phyloP scores from a whole-genome alignment of 2,329 filamentous ascomycete genomes.

The Ascocoryne sarcoides region DNA sequence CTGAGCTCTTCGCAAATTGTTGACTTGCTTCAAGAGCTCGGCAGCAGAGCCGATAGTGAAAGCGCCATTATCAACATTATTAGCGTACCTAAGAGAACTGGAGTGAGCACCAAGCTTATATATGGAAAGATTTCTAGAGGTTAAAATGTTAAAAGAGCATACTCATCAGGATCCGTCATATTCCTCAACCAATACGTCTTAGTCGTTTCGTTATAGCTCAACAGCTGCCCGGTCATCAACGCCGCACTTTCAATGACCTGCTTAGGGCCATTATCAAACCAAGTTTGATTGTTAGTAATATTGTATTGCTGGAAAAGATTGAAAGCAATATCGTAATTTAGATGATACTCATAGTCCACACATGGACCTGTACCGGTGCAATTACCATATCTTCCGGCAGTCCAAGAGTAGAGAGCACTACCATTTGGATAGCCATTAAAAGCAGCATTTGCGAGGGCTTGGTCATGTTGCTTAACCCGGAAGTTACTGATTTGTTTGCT shows the following conservation, averaged over 20 bases:
- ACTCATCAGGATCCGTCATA: constrained; percentile 55
- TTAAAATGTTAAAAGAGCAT: neutral
- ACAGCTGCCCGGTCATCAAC: constrained; percentile 49
- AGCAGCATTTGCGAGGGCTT: constrained; percentile 52
- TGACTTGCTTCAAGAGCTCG: constrained; percentile 40
- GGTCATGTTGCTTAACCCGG: constrained; percentile 46
- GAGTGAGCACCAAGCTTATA: too few relatives aligned
- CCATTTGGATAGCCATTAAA: constrained; percentile 50
- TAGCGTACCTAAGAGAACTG: constrained; percentile 24
- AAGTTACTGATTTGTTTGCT: constrained; percentile 57
- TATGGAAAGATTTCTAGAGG: too few relatives aligned
- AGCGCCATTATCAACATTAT: constrained; percentile 48
- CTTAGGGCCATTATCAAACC: constrained; percentile 38
- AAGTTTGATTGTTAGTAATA: constrained; percentile 28
- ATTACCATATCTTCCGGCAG: constrained; percentile 56
- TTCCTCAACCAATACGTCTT: constrained; percentile 45
- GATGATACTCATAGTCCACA: constrained; percentile 64
- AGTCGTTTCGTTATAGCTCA: constrained; percentile 49
- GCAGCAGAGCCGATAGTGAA: constrained; percentile 45
- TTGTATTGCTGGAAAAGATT: constrained; percentile 28
- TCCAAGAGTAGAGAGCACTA: constrained; percentile 60
- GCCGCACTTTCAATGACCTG: constrained; percentile 58
- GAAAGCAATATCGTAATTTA: constrained; percentile 61
- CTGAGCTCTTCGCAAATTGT: constrained; percentile 15
- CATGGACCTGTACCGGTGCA: constrained; percentile 56